Evolutionary conservation across 2,329 filamentous ascomycete species (phyloP), one percentile per base, ranked within the genome.

Genomic region (Shiraia sp.): DNA sequence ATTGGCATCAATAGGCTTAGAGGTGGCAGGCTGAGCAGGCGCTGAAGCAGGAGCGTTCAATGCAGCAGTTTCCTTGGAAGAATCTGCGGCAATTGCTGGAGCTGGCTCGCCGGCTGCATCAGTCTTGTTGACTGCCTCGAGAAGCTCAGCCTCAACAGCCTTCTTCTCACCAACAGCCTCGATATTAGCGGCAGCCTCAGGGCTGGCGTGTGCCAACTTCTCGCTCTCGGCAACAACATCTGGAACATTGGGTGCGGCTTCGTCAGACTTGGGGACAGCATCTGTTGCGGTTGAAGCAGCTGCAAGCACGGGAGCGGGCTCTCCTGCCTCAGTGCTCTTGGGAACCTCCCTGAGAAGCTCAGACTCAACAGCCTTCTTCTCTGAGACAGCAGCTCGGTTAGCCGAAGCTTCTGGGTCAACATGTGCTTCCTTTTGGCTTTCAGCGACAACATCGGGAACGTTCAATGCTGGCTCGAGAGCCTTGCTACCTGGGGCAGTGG

Each of bases 201-300:
- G 80, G 12, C 75, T 73, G 29, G 74, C 74, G 42, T 81, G 70
- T 10, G 86, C 84, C 62, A 83, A 79, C 55, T 82, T 75, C 62
- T 90, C 85, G 70, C 84, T 88, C 60, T 89, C 80, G 63, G 82
- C 83, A 38, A 90, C 86, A 26, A 86, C 70, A 40, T 79, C 77
- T 15, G 83, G 83, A 6, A 66, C 51, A 38, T 59, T 65, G 24
- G 62, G 60, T 25, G 66, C 63, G 45, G 32, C 14, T 22, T 41
- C 38, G 6, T 72, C 62, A 32, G 69, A 59, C 27, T 51, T 50
- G 2, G 51, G 42, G 24, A 29, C 42, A 14, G 54, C 46, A 25
- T 47, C 47, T 12, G 50, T 50, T 32, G 36, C 44, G 13, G 44
- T 34, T 13, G 54, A 51, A 10, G 49, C 46, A 10, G 53, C 44